A percentile compares a stretch with the other conserved stretches of the same genome.
phyloP scores from a whole-genome alignment of 768 basidiomycete species.

The Fistulinella prunicolor region DNA sequence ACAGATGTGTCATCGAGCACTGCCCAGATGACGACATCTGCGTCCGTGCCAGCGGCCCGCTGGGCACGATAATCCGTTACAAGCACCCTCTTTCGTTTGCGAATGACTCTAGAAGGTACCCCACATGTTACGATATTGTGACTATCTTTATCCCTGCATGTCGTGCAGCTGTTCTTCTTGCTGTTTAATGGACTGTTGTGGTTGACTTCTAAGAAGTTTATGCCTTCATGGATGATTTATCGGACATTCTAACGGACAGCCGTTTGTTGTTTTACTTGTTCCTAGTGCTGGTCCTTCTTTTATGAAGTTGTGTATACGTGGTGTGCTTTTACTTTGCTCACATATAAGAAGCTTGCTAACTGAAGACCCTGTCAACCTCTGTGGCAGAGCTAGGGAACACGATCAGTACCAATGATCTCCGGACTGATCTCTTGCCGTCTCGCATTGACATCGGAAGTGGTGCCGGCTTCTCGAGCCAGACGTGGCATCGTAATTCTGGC shows the following conservation, averaged over 20 bases:
- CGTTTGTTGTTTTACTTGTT: slow-evolving; percentile 1
- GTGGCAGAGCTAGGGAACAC: not conserved
- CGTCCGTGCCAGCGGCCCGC: slow-evolving; percentile 2
- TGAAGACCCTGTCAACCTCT: not conserved
- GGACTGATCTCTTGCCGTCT: not conserved
- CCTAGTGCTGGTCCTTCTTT: not conserved
- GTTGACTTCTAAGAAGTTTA: not conserved
- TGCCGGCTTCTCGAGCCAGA: not conserved
- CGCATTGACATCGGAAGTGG: not conserved
- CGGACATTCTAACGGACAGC: not conserved
- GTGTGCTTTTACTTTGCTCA: slow-evolving; percentile 9
- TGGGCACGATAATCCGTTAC: slow-evolving; percentile 2
- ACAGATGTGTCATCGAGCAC: slow-evolving; percentile 2
- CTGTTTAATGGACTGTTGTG: slow-evolving; percentile 2
- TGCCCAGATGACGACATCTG: not conserved
- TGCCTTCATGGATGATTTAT: too few relatives aligned
- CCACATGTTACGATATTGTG: not conserved
- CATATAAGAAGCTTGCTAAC: slow-evolving; percentile 2
- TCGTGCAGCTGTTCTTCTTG: not conserved
- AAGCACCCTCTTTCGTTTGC: not conserved
- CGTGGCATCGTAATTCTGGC: not conserved
- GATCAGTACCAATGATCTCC: not conserved
- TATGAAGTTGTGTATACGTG: not conserved
- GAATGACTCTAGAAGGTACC: not conserved
- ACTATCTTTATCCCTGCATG: not conserved